A percentile compares a stretch with the other conserved stretches of the same genome.
Conservation (phyloP, 495 filamentous ascomycete species). For the Evansstolkia leycettana region DNA sequence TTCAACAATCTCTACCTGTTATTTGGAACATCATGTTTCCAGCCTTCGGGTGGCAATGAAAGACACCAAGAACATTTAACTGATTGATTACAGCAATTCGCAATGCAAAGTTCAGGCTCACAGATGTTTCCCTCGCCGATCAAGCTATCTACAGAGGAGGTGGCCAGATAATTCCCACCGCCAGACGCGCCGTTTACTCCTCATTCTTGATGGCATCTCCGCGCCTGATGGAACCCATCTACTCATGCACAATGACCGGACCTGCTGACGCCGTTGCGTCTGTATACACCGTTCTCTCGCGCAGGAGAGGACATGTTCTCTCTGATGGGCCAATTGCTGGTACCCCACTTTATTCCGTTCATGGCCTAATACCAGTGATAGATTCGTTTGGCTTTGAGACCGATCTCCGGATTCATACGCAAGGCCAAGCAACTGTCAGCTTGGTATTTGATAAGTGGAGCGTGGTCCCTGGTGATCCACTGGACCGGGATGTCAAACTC, state of each 20-base stretch:
- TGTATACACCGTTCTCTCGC: slow-evolving; percentile 83
- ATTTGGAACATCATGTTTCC: neutral
- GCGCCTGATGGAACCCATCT: slow-evolving; percentile 90
- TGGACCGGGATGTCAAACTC: slow-evolving; percentile 75
- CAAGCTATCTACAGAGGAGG: slow-evolving; percentile 91
- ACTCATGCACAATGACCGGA: slow-evolving; percentile 82
- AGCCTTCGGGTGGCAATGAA: neutral
- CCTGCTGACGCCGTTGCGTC: slow-evolving; percentile 80
- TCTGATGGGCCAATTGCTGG: slow-evolving; percentile 88
- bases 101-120: slow-evolving; percentile 90
- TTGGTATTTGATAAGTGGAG: slow-evolving; percentile 95
- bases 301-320: slow-evolving; percentile 83
- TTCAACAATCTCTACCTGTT: slow-evolving; percentile 10
- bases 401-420: slow-evolving; percentile 89
- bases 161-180: slow-evolving; percentile 93
- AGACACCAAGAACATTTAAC: neutral
- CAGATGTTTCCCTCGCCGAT: slow-evolving; percentile 73
- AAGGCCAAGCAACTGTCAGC: slow-evolving; percentile 78
- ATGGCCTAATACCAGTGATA: slow-evolving; percentile 85
- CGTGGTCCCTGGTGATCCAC: slow-evolving; percentile 87
- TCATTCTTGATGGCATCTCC: slow-evolving; percentile 96
- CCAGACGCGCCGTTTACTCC: slow-evolving; percentile 81
- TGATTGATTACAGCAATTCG: slow-evolving; percentile 57
- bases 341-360: slow-evolving; percentile 87
- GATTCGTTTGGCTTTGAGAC: slow-evolving; percentile 97